Evolutionary conservation across 1,139 yeast genomes (phyloP), one percentile per base, ranked within the genome.

Genomic region (Geotrichum bryndzae): DNA sequence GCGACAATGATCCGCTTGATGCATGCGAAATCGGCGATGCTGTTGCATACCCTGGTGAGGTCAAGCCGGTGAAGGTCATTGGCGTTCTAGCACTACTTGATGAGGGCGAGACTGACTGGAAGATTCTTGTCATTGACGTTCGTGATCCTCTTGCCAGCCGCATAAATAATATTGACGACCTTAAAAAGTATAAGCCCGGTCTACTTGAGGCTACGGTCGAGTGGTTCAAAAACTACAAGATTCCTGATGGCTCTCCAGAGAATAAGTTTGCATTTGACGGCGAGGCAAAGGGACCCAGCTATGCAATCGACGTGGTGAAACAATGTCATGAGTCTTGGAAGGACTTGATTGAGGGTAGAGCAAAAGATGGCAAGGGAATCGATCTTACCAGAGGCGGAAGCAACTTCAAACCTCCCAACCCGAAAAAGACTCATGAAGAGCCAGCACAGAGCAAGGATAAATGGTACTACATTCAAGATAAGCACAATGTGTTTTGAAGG

Each of bases 21-120:
- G 95, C 94, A 61, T 88, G 97, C 76, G 99, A 94, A 75, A 91
- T 94, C 68, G 97, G 98, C 41, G 79, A 80, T 64, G 72, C 85
- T 35, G 79, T 79, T n/a, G 86, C 92, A 53, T 80, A 84, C 67
- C 81, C 90, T 53, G 95, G 95, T 66, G 87, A 86, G 75, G 80
- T 88, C 69, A 87, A 86, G 79, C 87, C 82, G 74, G 98, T 91
- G 66, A 94, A 94, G 79, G 86, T 94, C 4, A 81, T 94, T 65
- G 99, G 99, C 61, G 90, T 92, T 64, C 82, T 94, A 82, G 98
- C 97, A 5, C 81, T 94, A 71, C 86, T 94, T 65, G 99, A 94
- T 73, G 98, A 92, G 76, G 96, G 96, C 64, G 99, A 94, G 78
- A 83, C 97, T 64, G 99, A 94, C 78, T 94, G 99, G 99, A 94